Conservation (phyloP, 2,329 filamentous ascomycete species). For the Tolypocladium cylindrosporum region DNA sequence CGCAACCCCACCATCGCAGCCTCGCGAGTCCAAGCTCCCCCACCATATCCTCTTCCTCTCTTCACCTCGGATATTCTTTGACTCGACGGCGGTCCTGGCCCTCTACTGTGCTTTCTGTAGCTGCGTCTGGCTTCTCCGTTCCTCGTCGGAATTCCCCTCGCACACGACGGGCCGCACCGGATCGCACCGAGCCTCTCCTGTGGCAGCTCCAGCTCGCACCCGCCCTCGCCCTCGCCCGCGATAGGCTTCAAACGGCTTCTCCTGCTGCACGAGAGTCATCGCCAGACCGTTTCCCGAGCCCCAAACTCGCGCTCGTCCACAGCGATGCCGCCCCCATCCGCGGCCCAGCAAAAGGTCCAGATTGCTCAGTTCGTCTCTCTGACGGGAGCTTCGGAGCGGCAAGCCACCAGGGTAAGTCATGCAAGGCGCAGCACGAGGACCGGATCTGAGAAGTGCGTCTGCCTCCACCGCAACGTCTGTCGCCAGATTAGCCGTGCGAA, state of each 20-base stretch:
- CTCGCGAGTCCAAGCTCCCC: slow-evolving; percentile 3
- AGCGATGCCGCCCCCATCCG: slow-evolving; percentile 27
- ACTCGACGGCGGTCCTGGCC: background rate
- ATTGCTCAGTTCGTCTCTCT: slow-evolving; percentile 30
- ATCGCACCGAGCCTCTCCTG: background rate
- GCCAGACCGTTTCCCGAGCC: background rate
- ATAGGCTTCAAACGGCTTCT: background rate
- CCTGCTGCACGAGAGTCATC: background rate
- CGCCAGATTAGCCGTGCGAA: background rate
- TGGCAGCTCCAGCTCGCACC: background rate
- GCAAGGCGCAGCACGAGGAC: background rate
- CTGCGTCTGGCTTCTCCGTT: background rate
- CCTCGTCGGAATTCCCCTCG: background rate
- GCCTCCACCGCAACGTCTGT: background rate
- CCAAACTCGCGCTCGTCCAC: slow-evolving; percentile 2
- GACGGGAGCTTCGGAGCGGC: slow-evolving; percentile 33
- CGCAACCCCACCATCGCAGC: slow-evolving; percentile 10
- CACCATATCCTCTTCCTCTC: background rate
- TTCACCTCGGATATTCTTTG: background rate
- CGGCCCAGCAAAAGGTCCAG: slow-evolving; percentile 29
- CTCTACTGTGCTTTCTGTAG: background rate
- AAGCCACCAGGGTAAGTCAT: slow-evolving; percentile 32
- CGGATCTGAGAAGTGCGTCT: background rate
- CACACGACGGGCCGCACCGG: background rate
- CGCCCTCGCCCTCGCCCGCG: background rate